phyloP scores from a whole-genome alignment of 805 yeast species.

The Maudiozyma turicensis region DNA sequence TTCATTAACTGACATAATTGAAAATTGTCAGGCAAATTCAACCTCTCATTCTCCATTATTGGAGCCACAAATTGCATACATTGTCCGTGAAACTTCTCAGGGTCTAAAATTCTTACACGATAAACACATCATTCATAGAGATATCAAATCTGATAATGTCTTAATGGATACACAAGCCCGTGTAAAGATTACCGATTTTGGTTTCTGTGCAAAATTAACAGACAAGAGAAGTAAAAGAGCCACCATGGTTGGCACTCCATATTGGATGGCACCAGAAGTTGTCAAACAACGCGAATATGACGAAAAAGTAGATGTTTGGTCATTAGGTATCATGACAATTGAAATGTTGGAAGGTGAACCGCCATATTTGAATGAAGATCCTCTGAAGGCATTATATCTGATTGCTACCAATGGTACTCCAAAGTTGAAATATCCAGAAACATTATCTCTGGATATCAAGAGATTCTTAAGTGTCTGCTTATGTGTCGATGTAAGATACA shows the following conservation, averaged over 20 bases:
- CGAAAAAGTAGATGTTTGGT: conserved; percentile 97
- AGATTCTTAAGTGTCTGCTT: conserved; percentile 83
- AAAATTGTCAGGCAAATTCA: conserved; percentile 55
- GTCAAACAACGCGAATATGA: conserved; percentile 93
- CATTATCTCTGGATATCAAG: conserved; percentile 65
- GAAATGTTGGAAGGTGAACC: conserved; percentile 99
- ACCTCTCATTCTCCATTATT: conserved; percentile 35
- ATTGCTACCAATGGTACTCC: conserved; percentile 98
- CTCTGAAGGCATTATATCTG: conserved; percentile 83
- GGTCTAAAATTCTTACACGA: conserved; percentile 89
- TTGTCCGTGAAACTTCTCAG: conserved; percentile 80
- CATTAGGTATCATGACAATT: conserved; percentile 94
- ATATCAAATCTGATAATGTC: conserved; percentile 93
- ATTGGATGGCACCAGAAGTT: conserved; percentile 99
- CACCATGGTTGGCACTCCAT: conserved; percentile 98
- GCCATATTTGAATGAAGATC: conserved; percentile 93
- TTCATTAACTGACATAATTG: conserved; percentile 89
- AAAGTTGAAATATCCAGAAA: conserved; percentile 81
- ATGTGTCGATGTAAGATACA: conserved; percentile 84
- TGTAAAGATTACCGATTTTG: conserved; percentile 93
- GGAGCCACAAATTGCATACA: conserved; percentile 86
- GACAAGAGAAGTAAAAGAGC: conserved; percentile 83
- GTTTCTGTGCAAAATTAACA: conserved; percentile 90
- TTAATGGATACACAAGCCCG: conserved; percentile 71
- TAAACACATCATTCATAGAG: conserved; percentile 91